Conservation (phyloP, 306 rosid genomes). For the Prunus kanzakura region DNA sequence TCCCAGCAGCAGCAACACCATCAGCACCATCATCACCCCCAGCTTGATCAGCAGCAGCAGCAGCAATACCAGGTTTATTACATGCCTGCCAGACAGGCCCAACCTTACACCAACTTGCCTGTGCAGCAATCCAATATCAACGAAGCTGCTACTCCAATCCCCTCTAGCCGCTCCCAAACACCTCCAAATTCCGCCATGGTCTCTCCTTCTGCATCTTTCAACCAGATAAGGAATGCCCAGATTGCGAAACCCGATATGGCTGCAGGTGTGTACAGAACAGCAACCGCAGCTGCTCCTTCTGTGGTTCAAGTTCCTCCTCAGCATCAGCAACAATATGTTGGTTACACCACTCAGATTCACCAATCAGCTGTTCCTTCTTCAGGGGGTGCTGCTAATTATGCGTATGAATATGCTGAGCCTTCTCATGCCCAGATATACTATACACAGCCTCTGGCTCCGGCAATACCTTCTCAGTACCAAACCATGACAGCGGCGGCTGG, state of each 20-base stretch:
- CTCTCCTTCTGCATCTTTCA: conserved; percentile 47
- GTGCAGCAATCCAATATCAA: conserved; percentile 61
- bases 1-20: conserved; percentile 36
- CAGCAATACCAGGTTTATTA: conserved; percentile 79
- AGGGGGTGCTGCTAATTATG: conserved; percentile 46
- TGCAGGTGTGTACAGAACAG: conserved; percentile 57
- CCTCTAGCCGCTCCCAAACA: conserved; percentile 57
- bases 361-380: conserved; percentile 64
- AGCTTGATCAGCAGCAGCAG: conserved; percentile 59
- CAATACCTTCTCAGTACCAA: conserved; percentile 85
- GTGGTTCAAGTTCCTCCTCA: conserved; percentile 80
- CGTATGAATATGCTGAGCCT: conserved; percentile 68
- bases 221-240: conserved; percentile 58
- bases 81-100: conserved; percentile 72
- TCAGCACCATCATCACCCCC: conserved; percentile 40
- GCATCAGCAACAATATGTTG: conserved; percentile 72
- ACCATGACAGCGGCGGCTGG: conserved; percentile 67
- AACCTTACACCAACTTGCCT: conserved; percentile 56
- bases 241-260: conserved; percentile 65
- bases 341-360: conserved; percentile 74
- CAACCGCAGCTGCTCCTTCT: conserved; percentile 53
- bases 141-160: conserved; percentile 46
- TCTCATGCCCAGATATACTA: conserved; percentile 74
- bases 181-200: conserved; percentile 56
- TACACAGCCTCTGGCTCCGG: conserved; percentile 68